These are phyloP conservation scores for Pleurotus eryngii DNA, from an alignment of 768 basidiomycete genomes.

Conservation along the genomic window DNA sequence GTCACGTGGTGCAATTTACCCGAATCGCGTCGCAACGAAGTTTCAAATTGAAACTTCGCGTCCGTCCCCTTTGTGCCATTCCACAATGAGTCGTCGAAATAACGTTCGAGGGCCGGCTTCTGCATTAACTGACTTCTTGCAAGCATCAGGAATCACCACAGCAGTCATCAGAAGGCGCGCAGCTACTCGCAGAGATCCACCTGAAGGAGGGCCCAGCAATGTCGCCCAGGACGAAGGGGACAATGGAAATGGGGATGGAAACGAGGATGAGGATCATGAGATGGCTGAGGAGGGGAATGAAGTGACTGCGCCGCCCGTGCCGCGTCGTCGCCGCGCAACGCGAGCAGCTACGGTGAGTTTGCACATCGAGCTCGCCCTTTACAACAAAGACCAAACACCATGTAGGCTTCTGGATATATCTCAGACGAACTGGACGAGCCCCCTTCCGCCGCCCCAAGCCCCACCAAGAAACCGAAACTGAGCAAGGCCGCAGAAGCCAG, in stretches of 20 bases:
- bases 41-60: no score
- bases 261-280: constrained; percentile 12
- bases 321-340: neutral
- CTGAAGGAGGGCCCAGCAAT: constrained; percentile 46
- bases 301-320: constrained; percentile 14
- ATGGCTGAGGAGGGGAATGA: constrained; percentile 13
- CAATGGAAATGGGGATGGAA: constrained; percentile 11
- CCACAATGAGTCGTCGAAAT: neutral
- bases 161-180: constrained; percentile 41
- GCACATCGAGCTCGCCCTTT: no score
- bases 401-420: constrained; percentile 44
- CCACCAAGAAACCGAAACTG: constrained; percentile 57
- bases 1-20: no score
- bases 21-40: no score
- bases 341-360: neutral
- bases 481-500: constrained; percentile 42
- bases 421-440: constrained; percentile 77
- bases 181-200: constrained; percentile 27
- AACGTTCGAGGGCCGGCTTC: constrained; percentile 65
- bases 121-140: constrained; percentile 78
- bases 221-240: constrained; percentile 6
- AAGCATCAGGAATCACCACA: constrained; percentile 54
- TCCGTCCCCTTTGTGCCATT: no score
- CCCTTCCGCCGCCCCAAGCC: constrained; percentile 24
- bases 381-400: no score